Evolutionary conservation across 495 filamentous ascomycete genomes (phyloP).

Genomic region (Talaromyces borbonicus): DNA sequence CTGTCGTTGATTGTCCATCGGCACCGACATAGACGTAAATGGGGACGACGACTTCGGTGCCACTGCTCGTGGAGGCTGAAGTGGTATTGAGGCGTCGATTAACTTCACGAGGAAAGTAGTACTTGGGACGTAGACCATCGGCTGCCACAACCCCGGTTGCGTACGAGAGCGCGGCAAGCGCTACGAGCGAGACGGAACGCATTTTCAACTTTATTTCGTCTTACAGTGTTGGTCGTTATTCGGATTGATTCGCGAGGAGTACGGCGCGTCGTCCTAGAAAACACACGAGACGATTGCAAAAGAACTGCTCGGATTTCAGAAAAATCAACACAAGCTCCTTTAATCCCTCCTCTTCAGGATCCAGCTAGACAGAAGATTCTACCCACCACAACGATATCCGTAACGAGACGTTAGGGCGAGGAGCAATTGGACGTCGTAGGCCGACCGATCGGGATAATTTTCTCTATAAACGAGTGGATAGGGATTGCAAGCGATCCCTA

Average conservation of each 20-base stretch:
- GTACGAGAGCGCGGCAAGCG: constrained; percentile 5
- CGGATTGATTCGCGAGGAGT: not conserved
- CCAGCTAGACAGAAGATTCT: not conserved
- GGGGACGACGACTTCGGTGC: constrained; percentile 14
- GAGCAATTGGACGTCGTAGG: not conserved
- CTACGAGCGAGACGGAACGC: constrained; percentile 4
- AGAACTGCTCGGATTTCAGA: too few species aligned
- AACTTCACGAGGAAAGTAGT: constrained; percentile 36
- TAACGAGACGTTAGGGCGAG: not conserved
- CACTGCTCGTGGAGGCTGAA: constrained; percentile 6
- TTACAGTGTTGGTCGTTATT: not conserved
- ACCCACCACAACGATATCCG: not conserved
- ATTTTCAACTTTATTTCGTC: constrained; percentile 2
- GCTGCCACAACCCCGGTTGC: constrained; percentile 1
- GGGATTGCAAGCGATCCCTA: not conserved
- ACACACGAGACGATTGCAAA: not conserved
- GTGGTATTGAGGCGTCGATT: constrained; percentile 30
- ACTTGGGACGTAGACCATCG: constrained; percentile 28
- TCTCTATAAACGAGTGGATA: constrained; percentile 5
- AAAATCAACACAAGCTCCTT: not conserved
- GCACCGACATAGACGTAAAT: constrained; percentile 19
- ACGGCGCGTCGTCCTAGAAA: not conserved
- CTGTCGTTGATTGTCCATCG: constrained; percentile 18
- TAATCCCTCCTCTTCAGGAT: not conserved
- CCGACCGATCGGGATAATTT: not conserved